Evolutionary conservation across 352 stramenopile genomes (phyloP), one percentile per base, ranked within the genome.

Genomic region (Globisporangium uncinulatum): DNA sequence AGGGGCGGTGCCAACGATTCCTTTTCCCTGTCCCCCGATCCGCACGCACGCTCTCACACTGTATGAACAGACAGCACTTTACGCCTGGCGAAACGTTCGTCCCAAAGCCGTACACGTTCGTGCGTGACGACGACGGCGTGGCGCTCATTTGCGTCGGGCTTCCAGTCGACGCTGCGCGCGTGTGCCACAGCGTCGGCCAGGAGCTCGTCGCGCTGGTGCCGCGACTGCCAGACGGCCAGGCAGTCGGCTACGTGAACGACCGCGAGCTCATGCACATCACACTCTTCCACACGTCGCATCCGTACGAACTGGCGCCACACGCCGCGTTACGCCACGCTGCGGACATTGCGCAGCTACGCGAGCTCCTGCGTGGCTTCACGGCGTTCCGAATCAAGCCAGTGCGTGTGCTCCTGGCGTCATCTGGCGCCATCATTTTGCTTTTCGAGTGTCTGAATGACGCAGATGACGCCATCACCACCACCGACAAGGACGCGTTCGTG

Each of bases 271-370:
- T 92, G 81, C 81, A 92, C 64, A 63, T 92, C 59, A 92, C 81
- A 55, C 63, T 92, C 9, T 89, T 88, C 61, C 81, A 92, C 66
- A 89, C 81, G 47, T 92, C 81, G 13, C 79, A 88, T 48, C 81
- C 81, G 6, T 67, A 75, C 29, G 78, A 86, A 14, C 54, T 88
- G 37, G 61, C 79, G 3, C 74, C 78, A 0, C 54, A 72, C 32
- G 72, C 74, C 14, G 75, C 60, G 41, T 34, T 58, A 4, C 75
- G 71, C 1, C 67, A 71, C 41, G 31, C 51, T 6, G 50, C 76
- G 44, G 75, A 89, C 56, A 70, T 88, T 51, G 63, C 42, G 8
- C 71, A 72, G 37, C 62, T 92, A 10, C 63, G 54, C 10, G 50
- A 32, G n/a, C 67, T 89, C 45, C 74, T 73, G 9, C 50, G 55